Evolutionary conservation across 768 basidiomycete genomes (phyloP).

Genomic region (Leccinellum luteum): DNA sequence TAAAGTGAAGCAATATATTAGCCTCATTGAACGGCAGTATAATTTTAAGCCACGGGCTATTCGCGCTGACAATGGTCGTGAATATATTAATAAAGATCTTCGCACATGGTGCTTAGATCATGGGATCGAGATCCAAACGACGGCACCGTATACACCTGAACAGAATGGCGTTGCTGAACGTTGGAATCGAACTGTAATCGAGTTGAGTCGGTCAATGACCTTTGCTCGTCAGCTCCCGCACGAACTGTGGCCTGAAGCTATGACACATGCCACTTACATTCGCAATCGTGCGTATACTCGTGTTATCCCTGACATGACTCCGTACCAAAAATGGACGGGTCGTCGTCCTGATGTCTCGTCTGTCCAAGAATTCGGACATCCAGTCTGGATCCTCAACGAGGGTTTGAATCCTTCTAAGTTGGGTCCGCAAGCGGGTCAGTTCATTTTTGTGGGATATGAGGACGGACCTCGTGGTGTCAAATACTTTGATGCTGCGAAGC

Average conservation of each 20-base stretch:
- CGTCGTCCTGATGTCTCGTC: not conserved
- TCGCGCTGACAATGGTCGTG: constrained; percentile 32
- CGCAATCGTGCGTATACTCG: constrained; percentile 17
- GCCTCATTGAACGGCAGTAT: not conserved
- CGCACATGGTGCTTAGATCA: constrained; percentile 17
- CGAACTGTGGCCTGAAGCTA: constrained; percentile 14
- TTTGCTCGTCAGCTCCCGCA: constrained; percentile 14
- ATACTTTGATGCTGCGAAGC: not conserved
- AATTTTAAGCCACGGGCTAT: constrained; percentile 6
- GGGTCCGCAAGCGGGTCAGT: not conserved
- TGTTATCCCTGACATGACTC: not conserved
- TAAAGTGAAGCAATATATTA: not conserved
- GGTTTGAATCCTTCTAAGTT: not conserved
- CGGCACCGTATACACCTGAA: constrained; percentile 29
- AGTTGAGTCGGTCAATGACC: constrained; percentile 34
- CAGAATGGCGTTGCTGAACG: constrained; percentile 40
- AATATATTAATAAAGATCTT: constrained; percentile 28
- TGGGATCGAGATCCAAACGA: constrained; percentile 22
- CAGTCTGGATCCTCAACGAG: not conserved
- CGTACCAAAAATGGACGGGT: constrained; percentile 11
- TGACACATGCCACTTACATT: constrained; percentile 26
- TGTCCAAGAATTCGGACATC: not conserved
- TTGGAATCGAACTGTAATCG: constrained; percentile 33
- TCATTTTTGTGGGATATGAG: not conserved
- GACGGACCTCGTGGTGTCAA: not conserved